Conservation (phyloP, 2,329 filamentous ascomycete species). For the Aciculosporium take region DNA sequence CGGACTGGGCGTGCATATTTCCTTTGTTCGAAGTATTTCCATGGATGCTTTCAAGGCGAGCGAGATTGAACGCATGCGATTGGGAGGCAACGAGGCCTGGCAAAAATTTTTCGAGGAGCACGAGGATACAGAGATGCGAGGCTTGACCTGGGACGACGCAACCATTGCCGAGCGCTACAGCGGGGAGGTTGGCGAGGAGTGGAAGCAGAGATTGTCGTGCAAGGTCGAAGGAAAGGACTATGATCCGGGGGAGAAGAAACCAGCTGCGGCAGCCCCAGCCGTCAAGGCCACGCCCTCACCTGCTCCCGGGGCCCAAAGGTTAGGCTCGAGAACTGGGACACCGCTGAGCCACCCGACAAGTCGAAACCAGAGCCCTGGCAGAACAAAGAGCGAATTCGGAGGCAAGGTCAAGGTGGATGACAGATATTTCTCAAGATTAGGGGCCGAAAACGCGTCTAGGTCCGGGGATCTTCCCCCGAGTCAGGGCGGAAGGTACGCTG, state of each 20-base stretch:
- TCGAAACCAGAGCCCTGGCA: constrained; percentile 25
- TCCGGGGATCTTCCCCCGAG: constrained; percentile 64
- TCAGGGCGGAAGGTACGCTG: constrained; percentile 83
- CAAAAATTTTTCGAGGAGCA: constrained; percentile 72
- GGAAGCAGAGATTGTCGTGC: constrained; percentile 75
- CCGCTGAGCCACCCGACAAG: constrained; percentile 25
- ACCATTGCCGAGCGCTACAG: constrained; percentile 86
- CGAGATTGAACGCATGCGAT: constrained; percentile 87
- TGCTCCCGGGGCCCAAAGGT: constrained; percentile 21
- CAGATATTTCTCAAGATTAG: constrained; percentile 77
- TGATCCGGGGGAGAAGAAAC: constrained; percentile 54
- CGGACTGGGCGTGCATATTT: constrained; percentile 92
- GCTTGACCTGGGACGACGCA: constrained; percentile 66
- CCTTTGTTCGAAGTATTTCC: constrained; percentile 90
- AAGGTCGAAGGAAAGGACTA: constrained; percentile 84
- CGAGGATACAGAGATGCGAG: constrained; percentile 49
- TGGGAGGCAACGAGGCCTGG: constrained; percentile 82
- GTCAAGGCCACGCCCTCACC: constrained; percentile 14
- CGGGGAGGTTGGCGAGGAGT: constrained; percentile 83
- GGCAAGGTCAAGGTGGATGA: constrained; percentile 58
- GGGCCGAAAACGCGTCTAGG: constrained; percentile 65
- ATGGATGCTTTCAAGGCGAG: constrained; percentile 96
- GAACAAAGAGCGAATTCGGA: constrained; percentile 10
- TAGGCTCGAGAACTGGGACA: constrained; percentile 25
- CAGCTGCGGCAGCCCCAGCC: constrained; percentile 13